Percentiles rank a stretch among this genome's conserved stretches.
Conservation (phyloP, 2,329 filamentous ascomycete genomes). For the Phaeosphaeria sp. region DNA sequence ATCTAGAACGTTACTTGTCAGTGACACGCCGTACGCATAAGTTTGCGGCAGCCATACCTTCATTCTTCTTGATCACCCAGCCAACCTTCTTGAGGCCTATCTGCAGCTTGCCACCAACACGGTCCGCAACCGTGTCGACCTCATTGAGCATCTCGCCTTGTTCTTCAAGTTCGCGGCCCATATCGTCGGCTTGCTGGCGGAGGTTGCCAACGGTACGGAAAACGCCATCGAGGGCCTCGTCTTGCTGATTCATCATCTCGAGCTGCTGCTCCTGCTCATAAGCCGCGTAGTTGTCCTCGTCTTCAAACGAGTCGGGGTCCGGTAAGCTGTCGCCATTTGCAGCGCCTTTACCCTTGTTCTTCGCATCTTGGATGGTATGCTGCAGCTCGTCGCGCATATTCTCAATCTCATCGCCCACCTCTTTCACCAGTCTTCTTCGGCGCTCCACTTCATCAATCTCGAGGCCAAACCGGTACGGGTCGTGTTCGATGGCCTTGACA, state of each 20-base stretch:
- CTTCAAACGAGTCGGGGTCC: conserved; percentile 65
- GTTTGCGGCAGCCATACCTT: conserved; percentile 65
- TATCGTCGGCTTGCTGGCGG: conserved; percentile 87
- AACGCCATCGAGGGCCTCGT: conserved; percentile 89
- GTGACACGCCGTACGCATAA: not conserved
- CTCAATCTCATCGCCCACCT: conserved; percentile 87
- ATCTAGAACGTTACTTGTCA: conserved; percentile 52
- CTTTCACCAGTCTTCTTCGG: conserved; percentile 80
- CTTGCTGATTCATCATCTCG: conserved; percentile 93
- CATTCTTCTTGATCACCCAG: conserved; percentile 84
- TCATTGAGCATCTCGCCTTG: conserved; percentile 88
- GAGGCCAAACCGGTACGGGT: conserved; percentile 86
- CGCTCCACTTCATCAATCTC: conserved; percentile 81
- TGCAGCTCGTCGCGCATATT: conserved; percentile 85
- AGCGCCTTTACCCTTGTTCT: conserved; percentile 46
- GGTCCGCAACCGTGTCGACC: conserved; percentile 82
- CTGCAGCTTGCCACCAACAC: conserved; percentile 84
- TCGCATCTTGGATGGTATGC: conserved; percentile 59
- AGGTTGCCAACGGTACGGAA: conserved; percentile 92
- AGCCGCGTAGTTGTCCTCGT: conserved; percentile 71
- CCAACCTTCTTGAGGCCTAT: conserved; percentile 86
- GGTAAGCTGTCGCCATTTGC: conserved; percentile 60
- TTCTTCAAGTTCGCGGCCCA: conserved; percentile 96
- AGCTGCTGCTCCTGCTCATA: conserved; percentile 92
- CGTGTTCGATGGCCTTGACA: conserved; percentile 84